Base-by-base conservation (phyloP, 129 eudicot species). In the Flaveria trinervia region DNA sequence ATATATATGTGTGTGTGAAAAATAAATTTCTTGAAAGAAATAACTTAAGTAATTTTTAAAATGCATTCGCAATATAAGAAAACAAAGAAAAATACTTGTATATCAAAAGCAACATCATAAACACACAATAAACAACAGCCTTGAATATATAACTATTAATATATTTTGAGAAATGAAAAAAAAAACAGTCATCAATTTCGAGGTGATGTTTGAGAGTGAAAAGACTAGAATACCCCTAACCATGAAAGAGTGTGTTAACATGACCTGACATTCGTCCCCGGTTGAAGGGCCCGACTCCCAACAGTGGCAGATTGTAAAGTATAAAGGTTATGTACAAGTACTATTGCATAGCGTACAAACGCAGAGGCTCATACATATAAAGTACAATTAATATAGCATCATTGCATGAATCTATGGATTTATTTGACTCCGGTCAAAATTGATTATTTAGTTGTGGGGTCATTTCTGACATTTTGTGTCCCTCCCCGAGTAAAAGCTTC, bases 391-490 rank as follows among this genome's bases (percentile, higher is more conserved):
- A 50, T 51, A 70, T 56, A 51, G 61, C 50, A 73, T 73, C 69
- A 65, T 28, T 67, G 54, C 83, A 65, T 65, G 78, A 72, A 73
- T 80, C 55, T 7, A 65, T 80, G 83, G 69, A 68, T 55, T 68
- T 68, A 13, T 77, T 80, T 73, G 83, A 80, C 79, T 65, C 74
- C 65, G 79, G 83, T 80, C 74, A 80, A 72, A 80, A 65, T 7
- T 4, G 25, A 79, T 80, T 72, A 39, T 64, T 72, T 26, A 41
- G 15, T 7, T 25, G 74, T 80, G 61, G 79, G 79, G 61, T 65
- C 79, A 41, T 25, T 43, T 73, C 83, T 80, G 83, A 65, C 83
- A 80, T 65, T 54, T 64, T 66, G 52, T 51, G 71, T 51, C 41
- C 39, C 41, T 36, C 41, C 41, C 41, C 41, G 5, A 36, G 41